phyloP scores from a whole-genome alignment of 257 asterid genomes.

The Asclepias syriaca region DNA sequence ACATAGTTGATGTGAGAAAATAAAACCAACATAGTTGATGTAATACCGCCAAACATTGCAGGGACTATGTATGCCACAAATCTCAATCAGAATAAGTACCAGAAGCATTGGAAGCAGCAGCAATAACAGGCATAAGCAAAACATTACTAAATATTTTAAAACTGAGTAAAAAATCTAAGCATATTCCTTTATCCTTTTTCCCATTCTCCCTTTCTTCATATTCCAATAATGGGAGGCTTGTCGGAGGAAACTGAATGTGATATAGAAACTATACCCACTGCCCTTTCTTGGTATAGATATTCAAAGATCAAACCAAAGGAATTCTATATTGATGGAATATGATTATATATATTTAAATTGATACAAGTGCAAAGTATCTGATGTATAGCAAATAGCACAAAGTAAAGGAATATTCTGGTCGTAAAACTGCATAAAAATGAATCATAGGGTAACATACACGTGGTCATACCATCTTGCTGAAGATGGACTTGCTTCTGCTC shows the following conservation, averaged over 20 bases:
- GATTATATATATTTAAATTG: background rate
- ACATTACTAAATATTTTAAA: background rate
- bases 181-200: slow-evolving; percentile 3
- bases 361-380: background rate
- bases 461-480: slow-evolving; percentile 13
- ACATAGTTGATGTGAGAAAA: too few species aligned
- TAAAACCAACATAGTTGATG: background rate
- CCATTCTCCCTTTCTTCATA: background rate
- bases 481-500: slow-evolving; percentile 27
- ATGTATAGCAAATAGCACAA: background rate
- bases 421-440: background rate
- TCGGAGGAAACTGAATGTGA: background rate
- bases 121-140: background rate
- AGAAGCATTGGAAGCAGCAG: background rate
- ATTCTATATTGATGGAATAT: background rate
- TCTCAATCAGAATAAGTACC: background rate
- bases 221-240: background rate
- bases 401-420: background rate
- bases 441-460: slow-evolving; percentile 6
- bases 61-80: background rate
- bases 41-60: background rate
- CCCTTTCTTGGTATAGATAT: background rate
- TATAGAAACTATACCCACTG: background rate
- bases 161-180: background rate
- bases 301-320: background rate